Evolutionary conservation across 768 basidiomycete species (phyloP), one percentile per base, ranked within the genome.

Genomic region (Phylloporus sp.): DNA sequence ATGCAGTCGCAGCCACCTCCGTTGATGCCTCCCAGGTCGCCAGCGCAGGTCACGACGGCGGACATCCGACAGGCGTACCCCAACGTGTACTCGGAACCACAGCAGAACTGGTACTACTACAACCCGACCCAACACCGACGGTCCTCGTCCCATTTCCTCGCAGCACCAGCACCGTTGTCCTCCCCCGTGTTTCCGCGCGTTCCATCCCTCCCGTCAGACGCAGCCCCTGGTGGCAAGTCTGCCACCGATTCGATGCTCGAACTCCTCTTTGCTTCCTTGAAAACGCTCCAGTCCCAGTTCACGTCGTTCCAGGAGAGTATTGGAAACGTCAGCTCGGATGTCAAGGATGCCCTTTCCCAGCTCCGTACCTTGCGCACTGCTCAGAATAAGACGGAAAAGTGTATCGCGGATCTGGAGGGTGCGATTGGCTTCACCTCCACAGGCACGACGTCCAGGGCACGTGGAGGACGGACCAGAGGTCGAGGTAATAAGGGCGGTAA

Each of bases 241-340:
- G 27, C 39, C 11, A 8, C 49, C 3, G 50, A 52, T 26, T n/a
- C 45, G 13, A 29, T 34, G 22, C 31, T 45, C 6, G 46, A 51
- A 3, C 36, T 35, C 16, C 6, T 63, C 20, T 5, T 38, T 4
- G 10, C 39, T 3, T 45, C 53, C 1, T 22, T 60, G 23, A 36
- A 15, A 7, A 12, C 43, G 3, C 49, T 66, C 20, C 62, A 57
- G 18, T 23, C 36, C 13, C 57, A 64, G 41, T 57, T 66, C 39
- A 23, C 45, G 4, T 8, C 43, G 4, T 49, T 63, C 35, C 59
- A 57, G n/a, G 46, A 40, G 11, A 13, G 22, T 32, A 47, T 64
- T 2, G 39, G 40, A 2, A 10, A 1, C 6, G 27, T 66, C 50
- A 29, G 41, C 29, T 47, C 42, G 0, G 59, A 63, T 36, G 27